Evolutionary conservation across 192 early-diverging fungal species (phyloP), one percentile per base, ranked within the genome.

Genomic region (Diversispora eburnea): DNA sequence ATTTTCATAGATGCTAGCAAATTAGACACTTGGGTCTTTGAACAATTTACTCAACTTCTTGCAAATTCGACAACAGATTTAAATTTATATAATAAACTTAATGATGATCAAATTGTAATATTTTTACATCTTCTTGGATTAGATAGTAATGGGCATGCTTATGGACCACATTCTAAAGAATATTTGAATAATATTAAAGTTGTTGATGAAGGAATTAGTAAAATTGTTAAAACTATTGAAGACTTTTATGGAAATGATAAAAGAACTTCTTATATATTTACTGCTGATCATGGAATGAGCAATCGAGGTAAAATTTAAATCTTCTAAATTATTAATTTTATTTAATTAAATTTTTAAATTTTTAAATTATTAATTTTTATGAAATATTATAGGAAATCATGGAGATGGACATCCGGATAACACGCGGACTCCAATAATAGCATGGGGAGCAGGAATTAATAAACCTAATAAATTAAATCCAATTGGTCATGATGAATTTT

Each of bases 381-480:
- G 20, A 9, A 17, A 22, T 17, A 60, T 13, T 56, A n/a, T 67
- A 88, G 90, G 95, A 67, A 91, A 79, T 61, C 96, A 98, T 78
- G 96, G 96, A 59, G 96, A 98, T 76, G 96, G 96, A 48, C 90
- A 98, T 78, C 94, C 95, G 6, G 93, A 97, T 76, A 95, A 95
- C 78, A 98, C 96, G 5, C 85, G 91, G 62, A 98, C 96, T 12
- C 96, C 96, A 6, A 82, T 98, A 46, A 89, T 98, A 75, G 93
- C 89, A 17, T 98, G 96, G 95, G 96, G 96, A 46, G 92, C 95
- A 19, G 96, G 96, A 17, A 82, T 96, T n/a, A 82, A 87, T 8
- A 78, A 80, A 59, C 91, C 93, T 7, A 77, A 85, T 45, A 72
- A 78, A n/a, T 55, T 43, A 20, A 77, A 86, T 55, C 77, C 78